Evolutionary conservation across 768 basidiomycete species (phyloP).

Genomic region (Rhizopogon roseolus): DNA sequence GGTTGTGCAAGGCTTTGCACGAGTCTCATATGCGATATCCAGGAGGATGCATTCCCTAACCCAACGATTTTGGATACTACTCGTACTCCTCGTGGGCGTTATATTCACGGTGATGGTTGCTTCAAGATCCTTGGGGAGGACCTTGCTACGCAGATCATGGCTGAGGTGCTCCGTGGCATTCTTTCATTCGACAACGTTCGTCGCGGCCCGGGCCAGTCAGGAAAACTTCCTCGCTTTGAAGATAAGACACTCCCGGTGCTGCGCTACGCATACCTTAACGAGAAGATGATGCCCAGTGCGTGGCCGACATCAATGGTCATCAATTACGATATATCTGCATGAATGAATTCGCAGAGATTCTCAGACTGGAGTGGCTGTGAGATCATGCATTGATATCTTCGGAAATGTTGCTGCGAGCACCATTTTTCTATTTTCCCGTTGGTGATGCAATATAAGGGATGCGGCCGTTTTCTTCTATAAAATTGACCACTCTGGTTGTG

Average conservation of each 20-base stretch:
- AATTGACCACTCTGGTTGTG: too few species aligned
- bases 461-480: too few species aligned
- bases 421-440: too few species aligned
- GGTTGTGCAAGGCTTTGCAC: background rate
- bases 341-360: conserved; percentile 1
- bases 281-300: conserved; percentile 42
- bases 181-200: conserved; percentile 53
- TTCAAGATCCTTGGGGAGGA: conserved; percentile 48
- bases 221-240: conserved; percentile 54
- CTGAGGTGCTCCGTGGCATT: conserved; percentile 60
- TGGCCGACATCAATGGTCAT: conserved; percentile 70
- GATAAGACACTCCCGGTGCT: conserved; percentile 44
- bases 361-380: too few species aligned
- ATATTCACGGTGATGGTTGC: conserved; percentile 44
- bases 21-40: background rate
- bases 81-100: conserved; percentile 39
- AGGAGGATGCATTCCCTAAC: conserved; percentile 51
- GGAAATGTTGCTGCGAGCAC: too few species aligned
- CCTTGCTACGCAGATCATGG: conserved; percentile 54
- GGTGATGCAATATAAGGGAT: too few species aligned
- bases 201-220: conserved; percentile 67
- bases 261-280: conserved; percentile 52
- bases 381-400: too few species aligned
- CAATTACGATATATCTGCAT: conserved; percentile 29
- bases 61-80: conserved; percentile 39